Evolutionary conservation across 805 yeast species (phyloP).

Genomic region (Yamadazyma insecticola): DNA sequence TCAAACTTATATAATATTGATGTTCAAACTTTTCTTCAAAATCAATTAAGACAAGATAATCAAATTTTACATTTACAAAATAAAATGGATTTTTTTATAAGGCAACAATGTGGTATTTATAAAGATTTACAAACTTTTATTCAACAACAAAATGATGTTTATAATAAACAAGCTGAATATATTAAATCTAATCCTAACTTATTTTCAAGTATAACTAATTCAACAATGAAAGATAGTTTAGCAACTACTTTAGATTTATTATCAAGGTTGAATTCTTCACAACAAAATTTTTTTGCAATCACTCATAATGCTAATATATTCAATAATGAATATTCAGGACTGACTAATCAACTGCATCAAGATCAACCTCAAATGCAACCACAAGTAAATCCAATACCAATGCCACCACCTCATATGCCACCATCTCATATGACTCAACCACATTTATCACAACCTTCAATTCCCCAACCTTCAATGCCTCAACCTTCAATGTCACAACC

Average conservation of each 20-base stretch:
- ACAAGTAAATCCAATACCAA: conserved; percentile 1
- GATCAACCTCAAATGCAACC: conserved; percentile 3
- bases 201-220: conserved; percentile 2
- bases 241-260: conserved; percentile 15
- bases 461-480: conserved; percentile 1
- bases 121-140: conserved; percentile 11
- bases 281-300: conserved; percentile 5
- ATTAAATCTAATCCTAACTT: conserved; percentile 14
- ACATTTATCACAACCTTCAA: neutral
- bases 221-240: conserved; percentile 13
- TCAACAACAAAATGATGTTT: conserved; percentile 13
- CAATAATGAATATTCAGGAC: neutral
- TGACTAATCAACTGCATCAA: neutral
- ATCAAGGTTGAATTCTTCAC: conserved; percentile 10
- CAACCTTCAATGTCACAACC: conserved; percentile 1
- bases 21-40: conserved; percentile 1
- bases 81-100: conserved; percentile 9
- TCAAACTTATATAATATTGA: neutral
- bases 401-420: conserved; percentile 1
- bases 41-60: conserved; percentile 4
- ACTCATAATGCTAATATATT: conserved; percentile 2
- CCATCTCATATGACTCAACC: neutral
- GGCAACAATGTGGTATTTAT: conserved; percentile 11
- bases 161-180: conserved; percentile 13
- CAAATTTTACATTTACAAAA: conserved; percentile 11